Conservation (phyloP, 352 stramenopile genomes). For the Phytophthora gonapodyides region DNA sequence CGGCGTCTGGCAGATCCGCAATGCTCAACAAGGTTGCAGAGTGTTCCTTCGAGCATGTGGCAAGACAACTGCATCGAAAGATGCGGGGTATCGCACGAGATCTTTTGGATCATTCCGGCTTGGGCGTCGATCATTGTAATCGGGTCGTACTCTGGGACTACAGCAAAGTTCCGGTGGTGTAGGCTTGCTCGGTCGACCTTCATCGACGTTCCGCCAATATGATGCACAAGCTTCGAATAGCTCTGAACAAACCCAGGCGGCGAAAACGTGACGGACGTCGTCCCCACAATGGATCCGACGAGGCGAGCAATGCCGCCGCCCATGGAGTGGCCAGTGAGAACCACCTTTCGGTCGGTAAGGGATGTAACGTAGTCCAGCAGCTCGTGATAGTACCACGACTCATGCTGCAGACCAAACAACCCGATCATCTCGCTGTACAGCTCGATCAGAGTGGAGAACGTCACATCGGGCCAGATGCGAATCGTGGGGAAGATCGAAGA, state of each 20-base stretch:
- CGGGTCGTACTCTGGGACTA: constrained; percentile 90
- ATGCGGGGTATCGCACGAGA: constrained; percentile 87
- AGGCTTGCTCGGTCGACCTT: constrained; percentile 77
- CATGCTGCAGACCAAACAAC: constrained; percentile 87
- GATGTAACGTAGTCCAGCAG: constrained; percentile 83
- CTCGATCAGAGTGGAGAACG: constrained; percentile 86
- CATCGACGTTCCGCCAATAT: constrained; percentile 71
- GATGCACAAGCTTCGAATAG: constrained; percentile 88
- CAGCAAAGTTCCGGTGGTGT: constrained; percentile 83
- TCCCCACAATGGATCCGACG: constrained; percentile 77
- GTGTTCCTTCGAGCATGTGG: constrained; percentile 91
- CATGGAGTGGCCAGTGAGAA: constrained; percentile 91
- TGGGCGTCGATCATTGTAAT: constrained; percentile 90
- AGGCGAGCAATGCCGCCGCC: constrained; percentile 85
- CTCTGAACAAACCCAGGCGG: constrained; percentile 86
- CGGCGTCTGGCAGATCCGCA: constrained; percentile 62
- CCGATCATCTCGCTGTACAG: constrained; percentile 87
- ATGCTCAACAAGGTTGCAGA: constrained; percentile 86
- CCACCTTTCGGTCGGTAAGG: constrained; percentile 78
- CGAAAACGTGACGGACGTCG: constrained; percentile 86
- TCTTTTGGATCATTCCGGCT: constrained; percentile 89
- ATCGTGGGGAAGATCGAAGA: constrained; percentile 91
- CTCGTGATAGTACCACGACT: constrained; percentile 89
- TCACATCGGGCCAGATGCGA: constrained; percentile 91
- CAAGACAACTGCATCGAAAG: constrained; percentile 90